phyloP scores from a whole-genome alignment of 257 asterid genomes.

The Parsonsia alboflavescens region DNA sequence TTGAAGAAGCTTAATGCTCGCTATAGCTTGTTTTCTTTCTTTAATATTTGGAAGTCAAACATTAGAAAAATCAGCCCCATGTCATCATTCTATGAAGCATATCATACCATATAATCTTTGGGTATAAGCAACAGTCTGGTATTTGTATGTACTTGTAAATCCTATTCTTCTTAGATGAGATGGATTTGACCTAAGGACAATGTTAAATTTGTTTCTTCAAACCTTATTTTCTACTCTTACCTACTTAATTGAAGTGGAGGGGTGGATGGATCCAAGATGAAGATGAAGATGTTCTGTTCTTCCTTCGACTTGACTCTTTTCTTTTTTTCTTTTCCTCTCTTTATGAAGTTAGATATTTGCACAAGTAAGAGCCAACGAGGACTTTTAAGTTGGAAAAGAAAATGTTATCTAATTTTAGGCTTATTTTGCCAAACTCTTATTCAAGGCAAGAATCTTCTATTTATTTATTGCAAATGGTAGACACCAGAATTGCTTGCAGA shows the following conservation, averaged over 20 bases:
- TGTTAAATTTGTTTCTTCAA: no score
- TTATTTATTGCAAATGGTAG: no score
- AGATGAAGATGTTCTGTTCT: no score
- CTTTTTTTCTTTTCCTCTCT: not conserved
- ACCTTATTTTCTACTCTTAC: slow-evolving; percentile 3
- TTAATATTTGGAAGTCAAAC: slow-evolving; percentile 9
- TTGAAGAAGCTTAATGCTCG: slow-evolving; percentile 4
- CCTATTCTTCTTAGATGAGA: not conserved
- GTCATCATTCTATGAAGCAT: not conserved
- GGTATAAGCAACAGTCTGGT: no score
- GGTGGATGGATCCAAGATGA: no score
- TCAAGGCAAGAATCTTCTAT: no score
- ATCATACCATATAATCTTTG: no score
- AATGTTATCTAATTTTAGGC: not conserved
- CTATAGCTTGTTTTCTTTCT: not conserved
- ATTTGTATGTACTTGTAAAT: not conserved
- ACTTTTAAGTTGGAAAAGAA: not conserved
- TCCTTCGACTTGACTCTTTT: not conserved
- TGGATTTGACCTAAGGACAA: slow-evolving; percentile 1
- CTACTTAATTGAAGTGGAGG: not conserved
- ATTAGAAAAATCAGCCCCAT: slow-evolving; percentile 10
- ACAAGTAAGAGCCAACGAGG: not conserved
- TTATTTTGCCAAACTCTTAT: not conserved
- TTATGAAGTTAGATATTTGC: not conserved
- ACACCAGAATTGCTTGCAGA: no score